Base-by-base conservation (phyloP, 345 rosid species). In the Orychophragmus violaceus region DNA sequence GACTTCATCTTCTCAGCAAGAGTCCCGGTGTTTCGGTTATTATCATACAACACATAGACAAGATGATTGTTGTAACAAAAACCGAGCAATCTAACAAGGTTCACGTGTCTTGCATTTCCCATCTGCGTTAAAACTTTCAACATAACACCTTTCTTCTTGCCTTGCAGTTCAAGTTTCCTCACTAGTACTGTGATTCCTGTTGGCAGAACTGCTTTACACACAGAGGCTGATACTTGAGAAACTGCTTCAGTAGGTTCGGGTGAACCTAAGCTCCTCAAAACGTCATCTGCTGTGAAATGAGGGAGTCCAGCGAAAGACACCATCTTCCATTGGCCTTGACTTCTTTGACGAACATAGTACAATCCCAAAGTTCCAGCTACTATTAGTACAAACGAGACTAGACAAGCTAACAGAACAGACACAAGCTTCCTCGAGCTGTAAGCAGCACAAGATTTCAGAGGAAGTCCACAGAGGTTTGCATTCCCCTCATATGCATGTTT, bases 111-210 rank as follows among this genome's bases (percentile, higher is more conserved):
- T 25, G 85, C 85, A 62, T 80, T 83, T 36, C 98, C 98, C 74
- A 90, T 67, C 52, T 66, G 79, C 13, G 60, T 81, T 27, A 86
- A 35, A 36, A 82, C 79, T 44, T 87, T 86, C 19, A 76, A 66
- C 44, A 77, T 25, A 24, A 49, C 71, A 57, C 61, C 70, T 68
- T 72, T 77, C 62, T 74, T 78, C 33, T 78, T 85, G 3, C 81
- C 74, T 58, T 77, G 83, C 69, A 85, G 77, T 27, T 88, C 85
- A 1, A 93, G 69, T 64, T 12, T 83, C 75, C 87, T 83, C 69
- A 87, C 87, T 10, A 75, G 70, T 32, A 89, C 96, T 14, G 95
- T 81, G 64, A 89, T 89, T 75, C 98, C 98, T 0, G 96, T 89
- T 1, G 96, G 98, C 39, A 89, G 68, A 62, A 84, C 90, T 32